Percentiles rank a stretch among this genome's conserved stretches.
phyloP scores from a whole-genome alignment of 2,329 filamentous ascomycete genomes.

The Shiraia bambusicola region DNA sequence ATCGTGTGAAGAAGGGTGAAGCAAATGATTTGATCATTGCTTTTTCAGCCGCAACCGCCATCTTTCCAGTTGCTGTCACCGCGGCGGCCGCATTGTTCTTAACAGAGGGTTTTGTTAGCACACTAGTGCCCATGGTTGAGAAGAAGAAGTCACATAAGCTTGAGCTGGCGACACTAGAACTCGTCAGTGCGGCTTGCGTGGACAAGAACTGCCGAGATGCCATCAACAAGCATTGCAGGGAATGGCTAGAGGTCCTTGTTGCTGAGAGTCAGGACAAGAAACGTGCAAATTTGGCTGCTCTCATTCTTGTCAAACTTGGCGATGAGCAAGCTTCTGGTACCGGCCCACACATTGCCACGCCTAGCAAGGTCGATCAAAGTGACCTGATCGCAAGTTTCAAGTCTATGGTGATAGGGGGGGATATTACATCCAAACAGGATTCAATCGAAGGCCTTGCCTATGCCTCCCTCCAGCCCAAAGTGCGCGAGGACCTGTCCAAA shows the following conservation, averaged over 20 bases:
- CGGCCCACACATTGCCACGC: slow-evolving; percentile 34
- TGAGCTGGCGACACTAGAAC: slow-evolving; percentile 81
- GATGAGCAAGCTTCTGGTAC: slow-evolving; percentile 41
- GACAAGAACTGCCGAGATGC: slow-evolving; percentile 79
- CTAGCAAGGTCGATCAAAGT: slow-evolving; percentile 41
- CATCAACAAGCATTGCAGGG: slow-evolving; percentile 78
- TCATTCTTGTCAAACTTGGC: slow-evolving; percentile 59
- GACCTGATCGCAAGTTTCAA: slow-evolving; percentile 59
- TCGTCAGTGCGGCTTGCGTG: slow-evolving; percentile 90
- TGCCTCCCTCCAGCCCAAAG: slow-evolving; percentile 77
- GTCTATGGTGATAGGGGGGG: slow-evolving; percentile 64
- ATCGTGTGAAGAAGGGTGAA: slow-evolving; percentile 69
- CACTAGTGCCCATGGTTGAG: slow-evolving; percentile 73
- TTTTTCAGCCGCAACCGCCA: slow-evolving; percentile 85
- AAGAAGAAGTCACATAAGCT: slow-evolving; percentile 83
- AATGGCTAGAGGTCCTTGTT: slow-evolving; percentile 85
- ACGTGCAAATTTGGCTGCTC: slow-evolving; percentile 54
- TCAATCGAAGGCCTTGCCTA: slow-evolving; percentile 92
- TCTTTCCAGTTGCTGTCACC: slow-evolving; percentile 82
- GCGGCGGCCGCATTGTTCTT: slow-evolving; percentile 79
- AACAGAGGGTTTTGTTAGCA: slow-evolving; percentile 80
- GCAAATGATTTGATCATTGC: slow-evolving; percentile 88
- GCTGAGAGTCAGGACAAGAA: slow-evolving; percentile 65
- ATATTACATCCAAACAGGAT: slow-evolving; percentile 62
- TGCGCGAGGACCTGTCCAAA: slow-evolving; percentile 77